A percentile compares a stretch with the other conserved stretches of the same genome.
phyloP scores from a whole-genome alignment of 257 asterid genomes.

The Solanum etuberosum region DNA sequence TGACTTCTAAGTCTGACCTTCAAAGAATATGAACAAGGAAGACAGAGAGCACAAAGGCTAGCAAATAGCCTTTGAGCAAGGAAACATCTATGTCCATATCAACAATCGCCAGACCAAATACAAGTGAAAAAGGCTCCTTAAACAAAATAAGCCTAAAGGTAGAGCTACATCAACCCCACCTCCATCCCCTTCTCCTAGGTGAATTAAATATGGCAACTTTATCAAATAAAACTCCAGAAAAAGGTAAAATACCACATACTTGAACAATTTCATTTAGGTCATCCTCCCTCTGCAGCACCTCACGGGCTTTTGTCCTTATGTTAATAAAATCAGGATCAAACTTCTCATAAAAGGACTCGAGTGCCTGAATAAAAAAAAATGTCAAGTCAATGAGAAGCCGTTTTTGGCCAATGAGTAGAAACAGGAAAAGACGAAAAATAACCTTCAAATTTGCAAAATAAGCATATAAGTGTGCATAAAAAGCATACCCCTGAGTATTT shows the following conservation, averaged over 20 bases:
- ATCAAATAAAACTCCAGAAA: not conserved
- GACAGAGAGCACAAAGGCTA: not conserved
- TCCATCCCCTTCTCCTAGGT: not conserved
- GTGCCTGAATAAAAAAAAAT: constrained; percentile 41
- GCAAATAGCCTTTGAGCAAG: not conserved
- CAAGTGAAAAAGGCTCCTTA: not conserved
- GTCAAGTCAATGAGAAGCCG: not conserved
- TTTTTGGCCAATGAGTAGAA: not conserved
- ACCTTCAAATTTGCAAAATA: not conserved
- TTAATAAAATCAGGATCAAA: constrained; percentile 90
- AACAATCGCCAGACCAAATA: not conserved
- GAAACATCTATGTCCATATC: not conserved
- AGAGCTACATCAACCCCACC: not conserved
- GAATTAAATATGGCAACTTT: not conserved
- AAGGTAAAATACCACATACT: constrained; percentile 9
- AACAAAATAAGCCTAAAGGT: not conserved
- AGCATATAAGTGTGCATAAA: not conserved
- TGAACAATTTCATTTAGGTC: constrained; percentile 69
- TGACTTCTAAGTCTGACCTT: not conserved
- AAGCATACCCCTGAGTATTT: constrained; percentile 81
- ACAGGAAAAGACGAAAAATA: not conserved
- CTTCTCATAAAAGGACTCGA: constrained; percentile 94
- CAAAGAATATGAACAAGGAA: not conserved
- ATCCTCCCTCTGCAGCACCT: constrained; percentile 97
- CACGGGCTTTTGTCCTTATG: constrained; percentile 98